Conservation (phyloP, 2,329 filamentous ascomycete genomes). For the Decorospora gaudefroyi region DNA sequence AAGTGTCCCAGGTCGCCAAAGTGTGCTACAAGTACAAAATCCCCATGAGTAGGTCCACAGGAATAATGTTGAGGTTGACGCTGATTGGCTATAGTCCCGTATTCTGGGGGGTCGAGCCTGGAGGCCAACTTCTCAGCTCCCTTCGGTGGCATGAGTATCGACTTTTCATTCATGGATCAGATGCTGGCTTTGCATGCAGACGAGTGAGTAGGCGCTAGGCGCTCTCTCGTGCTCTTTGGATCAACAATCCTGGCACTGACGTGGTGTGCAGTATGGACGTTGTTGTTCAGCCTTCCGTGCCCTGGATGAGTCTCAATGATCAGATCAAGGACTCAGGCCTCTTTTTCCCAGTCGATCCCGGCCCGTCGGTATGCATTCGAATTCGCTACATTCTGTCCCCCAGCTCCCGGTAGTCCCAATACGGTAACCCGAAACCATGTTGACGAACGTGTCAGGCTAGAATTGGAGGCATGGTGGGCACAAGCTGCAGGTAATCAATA, state of each 20-base stretch:
- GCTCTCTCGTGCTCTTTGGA: no score
- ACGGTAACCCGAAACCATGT: slow-evolving; percentile 20
- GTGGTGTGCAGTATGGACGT: slow-evolving; percentile 69
- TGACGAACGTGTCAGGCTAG: slow-evolving; percentile 58
- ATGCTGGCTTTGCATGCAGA: slow-evolving; percentile 79
- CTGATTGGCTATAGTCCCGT: slow-evolving; percentile 62
- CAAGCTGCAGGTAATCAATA: slow-evolving; percentile 58
- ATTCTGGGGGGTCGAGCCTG: slow-evolving; percentile 81
- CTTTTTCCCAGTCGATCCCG: slow-evolving; percentile 90
- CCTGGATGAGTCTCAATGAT: slow-evolving; percentile 89
- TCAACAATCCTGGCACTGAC: slow-evolving; percentile 21
- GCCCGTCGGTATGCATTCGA: slow-evolving; percentile 57
- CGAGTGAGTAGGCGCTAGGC: slow-evolving; percentile 56
- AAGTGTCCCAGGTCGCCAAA: slow-evolving; percentile 67
- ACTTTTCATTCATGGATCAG: slow-evolving; percentile 85
- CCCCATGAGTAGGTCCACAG: slow-evolving; percentile 62
- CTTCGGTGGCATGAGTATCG: slow-evolving; percentile 83
- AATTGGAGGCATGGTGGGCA: slow-evolving; percentile 83
- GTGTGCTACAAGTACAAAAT: slow-evolving; percentile 79
- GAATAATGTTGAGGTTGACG: neutral
- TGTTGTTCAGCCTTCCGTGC: slow-evolving; percentile 86
- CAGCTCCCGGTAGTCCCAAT: slow-evolving; percentile 17
- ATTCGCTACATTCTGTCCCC: neutral
- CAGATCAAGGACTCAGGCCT: slow-evolving; percentile 73
- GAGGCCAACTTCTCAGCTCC: slow-evolving; percentile 91